phyloP scores from a whole-genome alignment of 2,329 filamentous ascomycete species.

The Lachnellula hyalina region DNA sequence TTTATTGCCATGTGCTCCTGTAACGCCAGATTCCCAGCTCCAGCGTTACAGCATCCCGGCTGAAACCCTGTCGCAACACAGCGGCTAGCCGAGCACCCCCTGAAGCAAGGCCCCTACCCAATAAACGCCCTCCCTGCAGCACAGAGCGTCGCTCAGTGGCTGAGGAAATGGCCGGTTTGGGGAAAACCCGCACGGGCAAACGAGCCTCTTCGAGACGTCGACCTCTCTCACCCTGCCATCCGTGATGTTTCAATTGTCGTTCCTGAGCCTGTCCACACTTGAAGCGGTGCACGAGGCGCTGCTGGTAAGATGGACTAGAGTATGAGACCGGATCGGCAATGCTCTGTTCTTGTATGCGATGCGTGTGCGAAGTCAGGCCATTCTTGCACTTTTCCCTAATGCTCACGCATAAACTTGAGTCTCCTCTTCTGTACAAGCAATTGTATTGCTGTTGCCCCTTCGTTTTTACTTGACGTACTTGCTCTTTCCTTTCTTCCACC shows the following conservation, averaged over 20 bases:
- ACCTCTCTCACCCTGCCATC: constrained; percentile 1
- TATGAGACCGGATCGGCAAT: constrained; percentile 22
- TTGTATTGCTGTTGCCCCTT: not conserved
- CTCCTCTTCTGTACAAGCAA: not conserved
- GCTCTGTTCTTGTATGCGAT: constrained; percentile 9
- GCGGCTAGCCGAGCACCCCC: not conserved
- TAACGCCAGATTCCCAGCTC: not conserved
- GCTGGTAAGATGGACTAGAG: not conserved
- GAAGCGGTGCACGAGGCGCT: constrained; percentile 14
- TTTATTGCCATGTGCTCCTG: not conserved
- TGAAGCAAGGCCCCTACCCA: not conserved
- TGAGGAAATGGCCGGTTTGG: not conserved
- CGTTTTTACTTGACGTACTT: constrained; percentile 1
- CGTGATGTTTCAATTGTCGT: not conserved
- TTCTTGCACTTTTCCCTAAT: not conserved
- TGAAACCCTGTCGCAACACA: not conserved
- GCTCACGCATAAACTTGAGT: constrained; percentile 15
- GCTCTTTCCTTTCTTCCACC: not conserved
- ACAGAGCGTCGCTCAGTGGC: not conserved
- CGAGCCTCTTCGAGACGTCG: constrained; percentile 7
- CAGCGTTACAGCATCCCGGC: not conserved
- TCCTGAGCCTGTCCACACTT: not conserved
- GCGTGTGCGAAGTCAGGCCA: constrained; percentile 13
- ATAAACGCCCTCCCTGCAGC: not conserved
- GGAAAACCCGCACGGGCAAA: constrained; percentile 2